Base-by-base conservation (phyloP, 2,329 filamentous ascomycete genomes). In the Colletotrichum spinosum region DNA sequence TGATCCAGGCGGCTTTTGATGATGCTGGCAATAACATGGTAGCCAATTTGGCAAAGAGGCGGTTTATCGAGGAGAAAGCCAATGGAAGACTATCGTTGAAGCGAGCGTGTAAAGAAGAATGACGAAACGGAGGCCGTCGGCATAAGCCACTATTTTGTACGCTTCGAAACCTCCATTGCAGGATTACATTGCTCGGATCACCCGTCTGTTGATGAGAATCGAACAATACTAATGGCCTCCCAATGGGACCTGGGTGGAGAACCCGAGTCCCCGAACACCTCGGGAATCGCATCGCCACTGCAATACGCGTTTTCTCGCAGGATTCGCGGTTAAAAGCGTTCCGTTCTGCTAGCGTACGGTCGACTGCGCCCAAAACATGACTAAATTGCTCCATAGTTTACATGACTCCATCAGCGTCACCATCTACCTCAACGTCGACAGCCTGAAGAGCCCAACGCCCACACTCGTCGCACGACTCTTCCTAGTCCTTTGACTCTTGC, bases 231-330 rank as follows among this genome's bases (percentile, higher is more conserved):
- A 46, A 17, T 33, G 4, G 13, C 15, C 34, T 49, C 12, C 10
- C 15, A 17, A 25, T 10, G 34, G 42, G 15, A 35, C n/a, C 35
- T n/a, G 12, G 45, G 55, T 49, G 55, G 55, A 41, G 55, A 57
- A 49, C 42, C 15, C 35, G 12, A 49, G 33, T 15, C 6, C 33
- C 35, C 45, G 45, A 57, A 11, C 34, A 10, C 55, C 15, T 39
- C 35, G 55, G 35, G 12, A 25, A 39, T 1, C 55, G 55, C 55
- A 57, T 38, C 4, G 33, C 54, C 54, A 49, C 42, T 35, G 34
- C 42, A 17, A 56, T 25, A 46, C 54, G 54, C 44, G 54, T 46
- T n/a, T 56, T 39, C 35, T 12, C n/a, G 15, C 34, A 25, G 53
- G 53, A 35, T 55, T 33, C 50, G 37, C 38, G 50, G 35, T 37